A percentile compares a stretch with the other conserved stretches of the same genome.
Conservation (phyloP, 1,139 yeast genomes). For the Ogataea hybrid region DNA sequence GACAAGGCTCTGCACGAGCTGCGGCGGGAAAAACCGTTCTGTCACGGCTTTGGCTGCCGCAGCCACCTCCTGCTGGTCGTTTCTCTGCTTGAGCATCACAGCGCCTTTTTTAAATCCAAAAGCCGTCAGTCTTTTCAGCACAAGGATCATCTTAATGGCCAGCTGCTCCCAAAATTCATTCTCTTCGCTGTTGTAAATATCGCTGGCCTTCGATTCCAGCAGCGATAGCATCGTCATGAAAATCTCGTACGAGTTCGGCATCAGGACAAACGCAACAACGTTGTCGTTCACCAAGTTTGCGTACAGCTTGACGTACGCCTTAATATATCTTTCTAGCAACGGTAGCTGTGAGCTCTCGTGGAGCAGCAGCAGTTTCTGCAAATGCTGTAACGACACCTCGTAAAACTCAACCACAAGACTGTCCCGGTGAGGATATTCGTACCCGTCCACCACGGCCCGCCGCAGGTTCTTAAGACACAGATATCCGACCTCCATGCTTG, state of each 20-base stretch:
- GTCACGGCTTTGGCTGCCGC: slow-evolving; percentile 53
- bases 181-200: slow-evolving; percentile 50
- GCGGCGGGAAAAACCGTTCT: slow-evolving; percentile 55
- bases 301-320: slow-evolving; percentile 75
- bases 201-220: slow-evolving; percentile 60
- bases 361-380: slow-evolving; percentile 52
- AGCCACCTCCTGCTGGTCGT: slow-evolving; percentile 60
- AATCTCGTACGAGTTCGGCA: slow-evolving; percentile 63
- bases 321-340: slow-evolving; percentile 65
- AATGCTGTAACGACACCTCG: slow-evolving; percentile 54
- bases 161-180: slow-evolving; percentile 72
- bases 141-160: slow-evolving; percentile 66
- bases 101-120: slow-evolving; percentile 68
- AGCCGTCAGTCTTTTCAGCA: slow-evolving; percentile 63
- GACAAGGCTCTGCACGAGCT: slow-evolving; percentile 55
- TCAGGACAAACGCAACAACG: slow-evolving; percentile 69
- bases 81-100: slow-evolving; percentile 58
- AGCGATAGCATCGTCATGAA: slow-evolving; percentile 56
- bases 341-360: slow-evolving; percentile 56
- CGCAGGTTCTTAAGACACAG: slow-evolving; percentile 71
- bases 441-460: slow-evolving; percentile 75
- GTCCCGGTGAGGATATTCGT: slow-evolving; percentile 62
- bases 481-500: slow-evolving; percentile 69
- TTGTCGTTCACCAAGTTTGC: slow-evolving; percentile 52
- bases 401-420: slow-evolving; percentile 61